Base-by-base conservation (phyloP, 1,139 yeast species). In the Meyerozyma smithsonii region DNA sequence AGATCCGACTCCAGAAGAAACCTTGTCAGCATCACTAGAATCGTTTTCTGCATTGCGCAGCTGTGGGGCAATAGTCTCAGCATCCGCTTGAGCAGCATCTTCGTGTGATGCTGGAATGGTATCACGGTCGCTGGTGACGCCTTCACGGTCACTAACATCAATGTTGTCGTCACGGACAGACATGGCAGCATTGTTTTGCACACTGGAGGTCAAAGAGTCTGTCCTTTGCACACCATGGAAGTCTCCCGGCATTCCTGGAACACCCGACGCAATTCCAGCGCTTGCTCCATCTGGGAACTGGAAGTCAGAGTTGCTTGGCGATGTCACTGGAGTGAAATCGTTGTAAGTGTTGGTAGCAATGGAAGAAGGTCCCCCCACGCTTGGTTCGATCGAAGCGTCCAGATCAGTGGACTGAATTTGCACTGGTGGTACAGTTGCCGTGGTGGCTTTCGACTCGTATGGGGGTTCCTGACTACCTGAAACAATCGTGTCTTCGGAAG, bases 161-260 rank as follows among this genome's bases (percentile, higher is more conserved):
- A 71, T 64, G 45, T 71, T 70, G 51, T 84, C 95, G 46, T 84
- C 92, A 43, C 95, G 79, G 8, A 85, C 95, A 18, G 96, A 86
- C 59, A 81, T 77, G 0, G 97, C 90, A 2, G 97, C 89, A 57
- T 90, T 89, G 61, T 89, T 89, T 52, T 86, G 94, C 15, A 89
- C 95, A 41, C 96, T 86, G 0, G 96, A 88, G 0, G 96, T 84
- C 39, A 85, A 77, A 0, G 96, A 86, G 46, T 83, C 89, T 2
- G 95, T 85, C 48, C 77, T 60, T 51, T 68, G 75, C 6, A 71
- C 73, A 3, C 74, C 74, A 18, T 66, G 69, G 38, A 69, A 58
- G 3, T 64, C 74, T 7, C 75, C 74, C 2, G 77, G 76, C 70
- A 71, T 66, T 1, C 74, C 74, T 4, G 65, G 70, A 62, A 70